Evolutionary conservation across 768 basidiomycete genomes (phyloP), one percentile per base, ranked within the genome.

Genomic region (Tylopilus plumbeoviolaceoides): DNA sequence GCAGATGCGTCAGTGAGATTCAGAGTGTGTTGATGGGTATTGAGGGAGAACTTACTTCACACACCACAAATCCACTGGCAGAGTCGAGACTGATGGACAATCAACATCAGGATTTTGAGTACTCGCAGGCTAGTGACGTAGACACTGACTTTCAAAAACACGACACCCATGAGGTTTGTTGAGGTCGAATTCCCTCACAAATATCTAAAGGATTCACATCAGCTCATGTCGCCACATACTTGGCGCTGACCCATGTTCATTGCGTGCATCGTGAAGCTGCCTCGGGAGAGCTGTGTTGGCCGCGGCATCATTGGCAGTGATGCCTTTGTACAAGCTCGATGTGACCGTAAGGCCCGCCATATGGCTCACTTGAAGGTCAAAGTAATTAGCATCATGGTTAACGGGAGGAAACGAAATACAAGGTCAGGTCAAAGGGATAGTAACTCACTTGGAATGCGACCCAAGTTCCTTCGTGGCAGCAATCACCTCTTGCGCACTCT

Each of bases 111-210:
- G 67, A 98, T 99, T 72, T 99, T 99, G 59, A 99, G 75, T n/a
- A 89, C 80, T 12, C 82, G 84, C 31, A 98, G 75, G 21, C 86
- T 88, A 5, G 94, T 97, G 49, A 95, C 90, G 65, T 94, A 98
- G 53, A 95, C 84, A 21, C 89, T 89, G 36, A 95, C 92, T 67
- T 98, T 97, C 59, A 98, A 76, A 75, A 98, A 99, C 2, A 95
- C 97, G 41, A 98, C 86, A 35, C 95, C 92, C 54, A 99, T 89
- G 38, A 98, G 82, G 50, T 67, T 98, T 93, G 70, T 99, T 95
- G 20, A 87, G 81, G 62, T 98, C 97, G 64, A 98, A 88, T 0
- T 93, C 95, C 58, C 95, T 87, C 31, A 95, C 91, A 62, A 92
- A 98, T 56, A 98, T 82, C 94, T 98, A 57, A 38, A 46, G 41